Base-by-base conservation (phyloP, 2,329 filamentous ascomycete genomes). In the Chrysosporium keratinophilum region DNA sequence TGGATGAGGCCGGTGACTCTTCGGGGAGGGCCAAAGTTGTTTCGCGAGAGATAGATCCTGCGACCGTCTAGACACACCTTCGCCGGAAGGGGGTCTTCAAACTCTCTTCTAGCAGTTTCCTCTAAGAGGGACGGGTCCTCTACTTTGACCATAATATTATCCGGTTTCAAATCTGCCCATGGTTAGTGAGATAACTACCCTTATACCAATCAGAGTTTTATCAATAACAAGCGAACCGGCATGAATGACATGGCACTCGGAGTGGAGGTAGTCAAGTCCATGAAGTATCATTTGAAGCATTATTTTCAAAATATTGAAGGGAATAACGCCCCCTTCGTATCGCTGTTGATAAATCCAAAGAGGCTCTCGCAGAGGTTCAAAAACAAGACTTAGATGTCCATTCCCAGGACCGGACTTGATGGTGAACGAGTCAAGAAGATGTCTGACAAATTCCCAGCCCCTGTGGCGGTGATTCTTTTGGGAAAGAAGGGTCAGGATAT, bases 261-360 rank as follows among this genome's bases (percentile, higher is more conserved):
- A 60, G 58, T 75, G 71, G 14, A 75, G 63, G 59, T 72, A 74
- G 50, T 73, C 67, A 2, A 75, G 67, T 14, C 62, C 68, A 47
- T 68, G 58, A 4, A 74, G 65, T 9, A 74, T 63, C 46, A 65
- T 62, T 45, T 65, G 63, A 20, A 71, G 46, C n/a, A 67, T 56
- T 34, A 64, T 57, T 54, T 68, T 70, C 12, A 70, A 58, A 17
- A 67, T 56, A 44, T 60, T 59, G 12, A 60, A 56, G 9, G 62
- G 65, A 14, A 71, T 64, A n/a, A 60, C 59, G 17, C 54, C 45
- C 6, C 54, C 59, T 5, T 54, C 47, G 15, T 58, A 68, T 53
- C 64, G 61, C 40, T 59, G 37, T 45, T 60, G 56, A 34, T 64
- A 66, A 17, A 62, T 50, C 62, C 67, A 66, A 20, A 71, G 59